Evolutionary conservation across 139 green algal genomes (phyloP), one percentile per base, ranked within the genome.

Genomic region (Auxenochlorella pyrenoidosa): DNA sequence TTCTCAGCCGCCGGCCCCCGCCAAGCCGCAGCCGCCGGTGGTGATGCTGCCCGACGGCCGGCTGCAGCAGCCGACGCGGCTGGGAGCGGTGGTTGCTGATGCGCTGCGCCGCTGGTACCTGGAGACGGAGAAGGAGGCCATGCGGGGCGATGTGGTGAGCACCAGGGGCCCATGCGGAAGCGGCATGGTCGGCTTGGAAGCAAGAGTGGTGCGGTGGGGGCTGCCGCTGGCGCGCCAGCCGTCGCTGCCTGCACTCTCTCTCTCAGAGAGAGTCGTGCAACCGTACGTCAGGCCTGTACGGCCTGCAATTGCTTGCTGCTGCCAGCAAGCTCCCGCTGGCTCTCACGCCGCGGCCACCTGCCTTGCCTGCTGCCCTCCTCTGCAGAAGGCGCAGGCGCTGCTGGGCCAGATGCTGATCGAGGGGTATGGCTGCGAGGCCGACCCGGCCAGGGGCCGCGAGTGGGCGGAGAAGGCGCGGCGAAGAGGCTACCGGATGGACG

Each of bases 391-490:
- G 66, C 90, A 94, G 77, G 95, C 95, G 16, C 86, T 97, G 58
- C 87, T 97, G 40, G 94, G 94, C 0, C 92, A 96, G 63, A 97
- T 97, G 95, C 90, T 96, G 77, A 83, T 91, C 43, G 94, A 97
- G 85, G 95, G 95, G 16, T 97, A 97, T 47, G 95, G 95, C 32
- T 96, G 94, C 86, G 79, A 93, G 28, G 82, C 90, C 28, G 90
- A 96, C 85, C 40, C 87, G 0, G 79, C 79, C 12, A 89, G 84
- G 12, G 93, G 89, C 8, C 92, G 91, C 83, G 91, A 95, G 86
- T 95, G 94, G 92, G 83, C 81, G 21, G 93, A 95, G 59, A 95
- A 92, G 86, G 95, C 94, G 1, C 84, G 86, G 44, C 68, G 87
- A 34, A 83, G 94, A 13, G 95, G 95, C 12, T 97, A 97, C 87